A percentile compares a stretch with the other conserved stretches of the same genome.
Conservation (phyloP, 495 filamentous ascomycete genomes). For the Penicillium alfredii region DNA sequence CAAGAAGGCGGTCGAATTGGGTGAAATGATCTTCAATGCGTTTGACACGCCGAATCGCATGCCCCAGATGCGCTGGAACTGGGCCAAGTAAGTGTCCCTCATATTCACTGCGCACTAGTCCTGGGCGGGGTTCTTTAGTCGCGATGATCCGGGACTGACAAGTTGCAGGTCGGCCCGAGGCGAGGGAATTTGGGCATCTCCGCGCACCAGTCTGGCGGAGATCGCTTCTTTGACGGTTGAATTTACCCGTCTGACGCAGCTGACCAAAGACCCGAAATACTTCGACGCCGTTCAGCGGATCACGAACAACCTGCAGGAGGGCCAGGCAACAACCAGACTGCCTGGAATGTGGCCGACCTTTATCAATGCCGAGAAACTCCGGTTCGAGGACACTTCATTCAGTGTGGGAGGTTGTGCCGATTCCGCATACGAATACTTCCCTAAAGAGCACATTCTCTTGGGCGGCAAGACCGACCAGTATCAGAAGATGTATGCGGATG, state of each 20-base stretch:
- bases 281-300: conserved; percentile 92
- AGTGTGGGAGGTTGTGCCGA: conserved; percentile 85
- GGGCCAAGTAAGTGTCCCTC: conserved; percentile 30
- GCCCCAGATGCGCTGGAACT: conserved; percentile 60
- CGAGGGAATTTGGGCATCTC: conserved; percentile 34
- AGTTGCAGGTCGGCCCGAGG: conserved; percentile 30
- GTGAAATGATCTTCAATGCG: conserved; percentile 77
- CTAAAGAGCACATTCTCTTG: conserved; percentile 74
- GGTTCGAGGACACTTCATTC: conserved; percentile 50
- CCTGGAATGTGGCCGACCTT: conserved; percentile 79
- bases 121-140: too few relatives aligned
- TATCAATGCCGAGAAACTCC: conserved; percentile 55
- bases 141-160: conserved; percentile 8
- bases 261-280: conserved; percentile 79
- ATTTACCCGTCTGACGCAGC: conserved; percentile 86
- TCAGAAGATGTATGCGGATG: conserved; percentile 67
- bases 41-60: conserved; percentile 97
- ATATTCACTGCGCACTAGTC: too few relatives aligned
- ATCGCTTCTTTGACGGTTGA: conserved; percentile 83
- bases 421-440: conserved; percentile 92
- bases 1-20: conserved; percentile 80
- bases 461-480: conserved; percentile 77
- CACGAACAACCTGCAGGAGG: conserved; percentile 68
- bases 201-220: conserved; percentile 61
- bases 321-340: conserved; percentile 61